These are phyloP conservation scores for Setaria viridis DNA, from an alignment of 202 grass and related monocot species.

Conservation along the genomic window DNA sequence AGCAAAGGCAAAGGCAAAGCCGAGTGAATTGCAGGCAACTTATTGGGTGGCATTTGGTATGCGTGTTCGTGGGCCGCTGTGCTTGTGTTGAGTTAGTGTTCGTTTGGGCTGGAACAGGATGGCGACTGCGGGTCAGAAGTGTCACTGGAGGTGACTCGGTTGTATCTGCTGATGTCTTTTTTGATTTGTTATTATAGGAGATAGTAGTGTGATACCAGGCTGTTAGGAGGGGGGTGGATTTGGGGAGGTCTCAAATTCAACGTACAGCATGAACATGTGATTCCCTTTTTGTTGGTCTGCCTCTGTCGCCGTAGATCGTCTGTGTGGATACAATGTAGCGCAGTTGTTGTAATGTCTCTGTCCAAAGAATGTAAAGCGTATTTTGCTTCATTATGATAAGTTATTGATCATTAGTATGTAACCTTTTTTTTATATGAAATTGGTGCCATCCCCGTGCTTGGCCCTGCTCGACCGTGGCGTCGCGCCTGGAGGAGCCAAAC, in stretches of 20 bases:
- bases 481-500: no score
- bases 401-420: background rate
- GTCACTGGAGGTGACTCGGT: background rate
- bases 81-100: background rate
- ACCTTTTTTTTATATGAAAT: background rate
- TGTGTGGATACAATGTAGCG: background rate
- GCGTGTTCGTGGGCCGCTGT: no score
- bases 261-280: background rate
- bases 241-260: conserved; percentile 1
- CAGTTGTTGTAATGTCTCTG: background rate
- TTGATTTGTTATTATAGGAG: conserved; percentile 1
- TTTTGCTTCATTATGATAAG: background rate
- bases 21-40: conserved; percentile 13
- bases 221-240: background rate
- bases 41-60: background rate
- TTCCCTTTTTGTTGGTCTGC: background rate
- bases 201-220: background rate
- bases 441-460: no score
- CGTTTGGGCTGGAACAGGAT: background rate
- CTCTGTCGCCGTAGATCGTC: background rate
- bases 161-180: background rate
- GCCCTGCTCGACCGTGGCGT: no score
- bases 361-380: background rate
- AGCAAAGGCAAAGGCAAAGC: background rate
- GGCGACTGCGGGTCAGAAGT: background rate